Percentiles rank a stretch among this genome's conserved stretches.
phyloP scores from a whole-genome alignment of 805 yeast species.

The Ogataea naganishii region DNA sequence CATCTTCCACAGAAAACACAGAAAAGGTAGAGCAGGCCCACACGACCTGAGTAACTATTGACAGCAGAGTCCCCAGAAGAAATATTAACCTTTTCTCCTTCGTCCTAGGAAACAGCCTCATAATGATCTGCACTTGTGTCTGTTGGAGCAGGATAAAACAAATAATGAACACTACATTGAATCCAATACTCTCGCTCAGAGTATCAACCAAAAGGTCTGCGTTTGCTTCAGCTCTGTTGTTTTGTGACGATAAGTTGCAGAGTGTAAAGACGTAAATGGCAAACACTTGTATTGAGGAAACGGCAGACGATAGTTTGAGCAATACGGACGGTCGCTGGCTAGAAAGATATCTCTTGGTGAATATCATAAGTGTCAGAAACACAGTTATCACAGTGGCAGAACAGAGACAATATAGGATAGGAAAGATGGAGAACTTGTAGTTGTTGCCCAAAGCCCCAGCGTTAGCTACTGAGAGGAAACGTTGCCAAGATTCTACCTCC shows the following conservation, averaged over 20 bases:
- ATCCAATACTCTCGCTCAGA: conserved; percentile 33
- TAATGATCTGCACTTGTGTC: conserved; percentile 64
- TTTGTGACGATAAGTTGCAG: conserved; percentile 37
- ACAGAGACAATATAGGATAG: conserved; percentile 53
- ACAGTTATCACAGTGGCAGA: conserved; percentile 58
- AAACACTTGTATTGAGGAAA: conserved; percentile 48
- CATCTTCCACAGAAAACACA: conserved; percentile 17
- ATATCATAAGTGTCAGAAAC: conserved; percentile 53
- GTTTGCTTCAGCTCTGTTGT: conserved; percentile 30
- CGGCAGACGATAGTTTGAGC: conserved; percentile 37
- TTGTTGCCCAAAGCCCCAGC: conserved; percentile 24
- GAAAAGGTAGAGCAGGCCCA: conserved; percentile 61
- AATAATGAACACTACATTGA: conserved; percentile 50
- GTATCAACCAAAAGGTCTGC: conserved; percentile 35
- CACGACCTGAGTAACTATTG: conserved; percentile 49
- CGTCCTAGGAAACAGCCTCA: conserved; percentile 58
- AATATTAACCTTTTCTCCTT: conserved; percentile 60
- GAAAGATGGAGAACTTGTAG: conserved; percentile 49
- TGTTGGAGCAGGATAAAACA: conserved; percentile 50
- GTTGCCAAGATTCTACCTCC: conserved; percentile 39
- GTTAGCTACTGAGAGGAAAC: conserved; percentile 24
- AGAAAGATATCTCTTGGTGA: conserved; percentile 42
- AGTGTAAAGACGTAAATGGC: conserved; percentile 41
- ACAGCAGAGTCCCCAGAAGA: conserved; percentile 44
- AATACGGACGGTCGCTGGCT: conserved; percentile 52